Percentiles rank a stretch among this genome's conserved stretches.
These are phyloP conservation scores for Melampsora larici-populina DNA, from an alignment of 1,284 basidiomycete genomes.

Conservation along the genomic window DNA sequence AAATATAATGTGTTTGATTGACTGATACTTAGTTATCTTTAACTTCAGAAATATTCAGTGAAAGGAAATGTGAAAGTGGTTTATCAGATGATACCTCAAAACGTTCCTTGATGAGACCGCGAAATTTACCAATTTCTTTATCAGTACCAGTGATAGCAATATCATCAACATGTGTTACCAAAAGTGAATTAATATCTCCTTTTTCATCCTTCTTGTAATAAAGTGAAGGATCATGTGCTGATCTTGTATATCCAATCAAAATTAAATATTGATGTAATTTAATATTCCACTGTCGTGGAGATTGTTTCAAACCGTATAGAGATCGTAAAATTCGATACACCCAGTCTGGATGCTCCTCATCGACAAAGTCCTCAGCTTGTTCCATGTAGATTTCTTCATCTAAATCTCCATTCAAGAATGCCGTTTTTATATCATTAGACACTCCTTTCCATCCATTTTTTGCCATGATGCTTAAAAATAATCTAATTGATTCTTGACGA, in stretches of 20 bases:
- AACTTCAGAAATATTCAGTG: slow-evolving; percentile 16
- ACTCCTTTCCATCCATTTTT: background rate
- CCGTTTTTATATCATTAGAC: background rate
- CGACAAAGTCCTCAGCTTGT: background rate
- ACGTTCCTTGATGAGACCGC: background rate
- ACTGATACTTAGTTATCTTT: too few relatives aligned
- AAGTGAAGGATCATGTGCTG: background rate
- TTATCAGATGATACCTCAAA: slow-evolving; percentile 9
- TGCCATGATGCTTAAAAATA: background rate
- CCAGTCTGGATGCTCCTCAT: background rate
- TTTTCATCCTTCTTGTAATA: too few relatives aligned
- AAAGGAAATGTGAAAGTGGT: slow-evolving; percentile 9
- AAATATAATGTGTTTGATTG: too few relatives aligned
- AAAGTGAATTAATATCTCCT: too few relatives aligned
- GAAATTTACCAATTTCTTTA: background rate
- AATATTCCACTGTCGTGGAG: slow-evolving; percentile 2
- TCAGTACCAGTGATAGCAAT: background rate
- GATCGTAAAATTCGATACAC: background rate
- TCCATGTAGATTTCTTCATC: background rate
- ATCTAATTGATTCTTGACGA: background rate
- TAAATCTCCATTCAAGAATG: slow-evolving; percentile 7
- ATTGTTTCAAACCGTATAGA: slow-evolving; percentile 14
- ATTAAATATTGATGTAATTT: background rate
- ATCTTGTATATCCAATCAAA: background rate
- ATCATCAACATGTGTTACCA: slow-evolving; percentile 20